Evolutionary conservation across 106 monocot genomes (phyloP).

Genomic region (Cymbidium sinense): DNA sequence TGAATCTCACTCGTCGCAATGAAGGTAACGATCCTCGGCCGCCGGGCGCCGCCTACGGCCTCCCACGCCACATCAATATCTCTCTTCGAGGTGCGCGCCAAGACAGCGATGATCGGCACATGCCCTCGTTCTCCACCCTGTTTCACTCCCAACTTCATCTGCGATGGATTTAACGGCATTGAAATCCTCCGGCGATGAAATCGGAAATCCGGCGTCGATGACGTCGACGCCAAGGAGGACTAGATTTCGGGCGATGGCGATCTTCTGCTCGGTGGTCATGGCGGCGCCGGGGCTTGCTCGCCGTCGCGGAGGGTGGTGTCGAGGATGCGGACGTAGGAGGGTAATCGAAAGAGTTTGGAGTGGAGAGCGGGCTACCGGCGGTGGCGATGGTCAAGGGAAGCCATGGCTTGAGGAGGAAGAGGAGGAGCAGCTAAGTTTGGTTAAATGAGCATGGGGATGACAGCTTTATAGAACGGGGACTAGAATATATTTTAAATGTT

Average conservation of each 20-base stretch:
- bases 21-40: constrained; percentile 38
- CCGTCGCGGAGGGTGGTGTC: too few relatives aligned
- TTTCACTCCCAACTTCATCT: constrained; percentile 31
- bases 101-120: constrained; percentile 36
- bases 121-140: constrained; percentile 25
- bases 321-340: too few relatives aligned
- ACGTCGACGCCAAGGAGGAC: constrained; percentile 46
- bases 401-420: not conserved
- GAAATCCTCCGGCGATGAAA: constrained; percentile 44
- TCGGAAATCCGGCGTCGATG: constrained; percentile 58
- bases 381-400: not conserved
- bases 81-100: constrained; percentile 31
- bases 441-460: too few relatives aligned
- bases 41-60: constrained; percentile 32
- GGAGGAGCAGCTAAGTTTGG: not conserved
- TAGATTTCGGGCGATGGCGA: constrained; percentile 44
- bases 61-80: constrained; percentile 56
- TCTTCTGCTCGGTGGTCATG: constrained; percentile 50
- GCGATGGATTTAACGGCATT: constrained; percentile 40
- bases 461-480: too few relatives aligned
- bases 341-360: too few relatives aligned
- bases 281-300: constrained; percentile 60
- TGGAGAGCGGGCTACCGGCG: too few relatives aligned
- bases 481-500: too few relatives aligned
- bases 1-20: too few relatives aligned